Percentiles rank a stretch among this genome's conserved stretches.
Conservation (phyloP, 2,329 filamentous ascomycete species). For the Sclerotiophoma versabilis region DNA sequence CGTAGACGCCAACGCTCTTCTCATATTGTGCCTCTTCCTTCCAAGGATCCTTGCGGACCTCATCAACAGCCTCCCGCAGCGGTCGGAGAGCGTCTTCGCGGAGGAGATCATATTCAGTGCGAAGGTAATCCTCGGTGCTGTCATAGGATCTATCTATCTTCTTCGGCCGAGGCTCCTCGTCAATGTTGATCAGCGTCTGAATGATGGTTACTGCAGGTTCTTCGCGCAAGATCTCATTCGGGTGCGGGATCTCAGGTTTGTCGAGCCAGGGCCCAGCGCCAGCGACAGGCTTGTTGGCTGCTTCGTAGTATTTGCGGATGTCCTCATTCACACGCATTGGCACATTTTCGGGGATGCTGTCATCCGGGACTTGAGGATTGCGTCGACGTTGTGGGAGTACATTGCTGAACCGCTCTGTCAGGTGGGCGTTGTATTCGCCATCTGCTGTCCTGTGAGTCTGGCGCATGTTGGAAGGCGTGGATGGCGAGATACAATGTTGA, state of each 20-base stretch:
- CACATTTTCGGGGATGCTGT: constrained; percentile 22
- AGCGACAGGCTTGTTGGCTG: constrained; percentile 22
- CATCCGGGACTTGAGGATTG: constrained; percentile 14
- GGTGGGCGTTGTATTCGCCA: constrained; percentile 26
- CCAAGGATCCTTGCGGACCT: constrained; percentile 34
- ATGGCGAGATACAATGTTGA: background rate
- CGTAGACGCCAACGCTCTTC: constrained; percentile 47
- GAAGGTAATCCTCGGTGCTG: constrained; percentile 70
- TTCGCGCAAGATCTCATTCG: constrained; percentile 57
- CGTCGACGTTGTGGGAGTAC: background rate
- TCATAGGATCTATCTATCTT: constrained; percentile 60
- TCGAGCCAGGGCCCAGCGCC: constrained; percentile 37
- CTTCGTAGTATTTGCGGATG: constrained; percentile 37
- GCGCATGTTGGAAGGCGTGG: background rate
- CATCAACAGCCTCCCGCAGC: constrained; percentile 70
- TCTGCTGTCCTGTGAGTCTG: constrained; percentile 12
- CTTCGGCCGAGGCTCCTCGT: constrained; percentile 36
- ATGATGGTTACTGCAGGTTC: constrained; percentile 5
- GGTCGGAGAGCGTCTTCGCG: constrained; percentile 76
- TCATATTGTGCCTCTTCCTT: constrained; percentile 60
- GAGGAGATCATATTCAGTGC: constrained; percentile 76
- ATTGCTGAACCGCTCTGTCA: constrained; percentile 24
- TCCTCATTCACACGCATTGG: constrained; percentile 29
- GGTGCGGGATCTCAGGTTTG: constrained; percentile 62
- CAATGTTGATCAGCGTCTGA: constrained; percentile 29